These are phyloP conservation scores for Yarrowia bubula DNA, from an alignment of 805 yeast genomes.

Conservation along the genomic window DNA sequence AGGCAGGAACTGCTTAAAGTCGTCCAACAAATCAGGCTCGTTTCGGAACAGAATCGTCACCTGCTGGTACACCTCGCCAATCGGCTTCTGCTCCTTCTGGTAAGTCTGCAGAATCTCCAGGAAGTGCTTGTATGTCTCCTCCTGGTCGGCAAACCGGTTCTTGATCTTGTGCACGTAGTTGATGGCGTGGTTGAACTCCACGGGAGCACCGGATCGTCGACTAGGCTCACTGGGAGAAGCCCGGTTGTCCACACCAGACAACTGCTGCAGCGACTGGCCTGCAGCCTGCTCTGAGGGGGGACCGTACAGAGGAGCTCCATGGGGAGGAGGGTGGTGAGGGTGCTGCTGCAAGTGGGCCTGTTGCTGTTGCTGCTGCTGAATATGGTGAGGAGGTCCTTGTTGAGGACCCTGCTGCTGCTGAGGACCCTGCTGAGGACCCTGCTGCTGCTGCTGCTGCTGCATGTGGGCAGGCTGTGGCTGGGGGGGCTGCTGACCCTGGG, in stretches of 20 bases:
- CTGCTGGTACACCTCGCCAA: conserved; percentile 91
- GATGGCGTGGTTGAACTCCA: conserved; percentile 96
- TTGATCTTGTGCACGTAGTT: conserved; percentile 95
- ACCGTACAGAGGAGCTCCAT: conserved; percentile 19
- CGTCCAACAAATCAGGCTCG: conserved; percentile 92
- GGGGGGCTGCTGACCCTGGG: conserved; percentile 34
- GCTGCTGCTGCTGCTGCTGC: conserved; percentile 31
- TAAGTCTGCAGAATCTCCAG: conserved; percentile 94
- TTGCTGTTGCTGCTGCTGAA: conserved; percentile 30
- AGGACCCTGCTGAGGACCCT: conserved; percentile 29
- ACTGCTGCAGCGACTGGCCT: conserved; percentile 37
- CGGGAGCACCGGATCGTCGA: conserved; percentile 54
- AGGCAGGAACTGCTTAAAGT: conserved; percentile 92
- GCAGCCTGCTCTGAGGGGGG: conserved; percentile 29
- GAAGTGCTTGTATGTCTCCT: conserved; percentile 92
- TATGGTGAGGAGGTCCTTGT: conserved; percentile 27
- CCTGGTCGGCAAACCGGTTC: conserved; percentile 87
- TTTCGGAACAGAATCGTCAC: conserved; percentile 84
- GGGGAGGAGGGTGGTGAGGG: conserved; percentile 19
- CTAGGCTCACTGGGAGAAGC: conserved; percentile 30
- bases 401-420: conserved; percentile 30
- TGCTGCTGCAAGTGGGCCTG: conserved; percentile 25
- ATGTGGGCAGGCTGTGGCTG: conserved; percentile 33
- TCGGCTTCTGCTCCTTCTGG: conserved; percentile 93
- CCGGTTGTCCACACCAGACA: conserved; percentile 44